Evolutionary conservation across 768 basidiomycete species (phyloP).

Genomic region (Sporobolomyces phaffii): DNA sequence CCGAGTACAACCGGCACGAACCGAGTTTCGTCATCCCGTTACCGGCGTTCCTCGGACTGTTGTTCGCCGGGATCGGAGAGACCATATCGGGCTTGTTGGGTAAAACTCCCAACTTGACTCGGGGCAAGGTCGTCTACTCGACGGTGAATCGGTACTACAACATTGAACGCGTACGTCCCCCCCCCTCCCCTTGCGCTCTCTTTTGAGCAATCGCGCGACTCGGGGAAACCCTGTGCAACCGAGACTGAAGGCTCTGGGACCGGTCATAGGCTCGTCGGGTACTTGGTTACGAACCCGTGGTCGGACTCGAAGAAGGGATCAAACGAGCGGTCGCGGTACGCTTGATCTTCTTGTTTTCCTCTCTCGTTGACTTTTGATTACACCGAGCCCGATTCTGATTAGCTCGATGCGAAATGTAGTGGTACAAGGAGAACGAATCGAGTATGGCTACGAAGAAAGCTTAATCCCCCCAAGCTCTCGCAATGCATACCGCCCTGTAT

Average conservation of each 20-base stretch:
- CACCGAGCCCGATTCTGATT: too few relatives aligned
- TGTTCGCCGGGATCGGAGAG: conserved; percentile 67
- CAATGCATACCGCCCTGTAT: too few relatives aligned
- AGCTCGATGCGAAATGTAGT: conserved; percentile 1
- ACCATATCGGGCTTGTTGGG: conserved; percentile 66
- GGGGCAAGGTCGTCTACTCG: conserved; percentile 72
- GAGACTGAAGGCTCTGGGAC: too few relatives aligned
- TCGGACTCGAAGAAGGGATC: conserved; percentile 82
- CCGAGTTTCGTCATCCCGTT: conserved; percentile 24
- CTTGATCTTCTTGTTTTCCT: not conserved
- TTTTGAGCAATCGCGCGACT: too few relatives aligned
- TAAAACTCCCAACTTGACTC: conserved; percentile 76
- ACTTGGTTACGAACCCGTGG: conserved; percentile 85
- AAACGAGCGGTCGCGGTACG: conserved; percentile 58
- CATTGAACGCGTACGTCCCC: conserved; percentile 64
- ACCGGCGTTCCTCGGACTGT: conserved; percentile 46
- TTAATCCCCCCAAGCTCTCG: too few relatives aligned
- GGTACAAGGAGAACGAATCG: conserved; percentile 40
- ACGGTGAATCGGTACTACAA: conserved; percentile 81
- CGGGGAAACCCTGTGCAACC: too few relatives aligned
- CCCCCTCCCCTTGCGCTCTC: not conserved
- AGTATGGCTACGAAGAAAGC: conserved; percentile 6
- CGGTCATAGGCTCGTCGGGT: conserved; percentile 59
- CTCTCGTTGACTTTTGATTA: not conserved
- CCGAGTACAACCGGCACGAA: conserved; percentile 52